These are phyloP conservation scores for Leccinum fallax DNA, from an alignment of 1,284 basidiomycete genomes.

Conservation along the genomic window DNA sequence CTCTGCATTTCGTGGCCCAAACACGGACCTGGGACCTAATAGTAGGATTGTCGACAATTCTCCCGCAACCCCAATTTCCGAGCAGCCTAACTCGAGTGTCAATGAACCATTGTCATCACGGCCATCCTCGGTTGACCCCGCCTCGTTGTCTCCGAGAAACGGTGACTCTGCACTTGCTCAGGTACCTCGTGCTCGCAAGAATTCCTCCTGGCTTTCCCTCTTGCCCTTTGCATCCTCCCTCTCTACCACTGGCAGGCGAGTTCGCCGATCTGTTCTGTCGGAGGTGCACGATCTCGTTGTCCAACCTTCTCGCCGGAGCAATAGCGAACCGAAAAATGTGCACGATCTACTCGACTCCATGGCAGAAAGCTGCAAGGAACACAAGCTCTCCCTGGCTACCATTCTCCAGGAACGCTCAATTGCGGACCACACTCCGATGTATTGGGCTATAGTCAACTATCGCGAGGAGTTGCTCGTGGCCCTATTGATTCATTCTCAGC, in stretches of 20 bases:
- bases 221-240: slow-evolving; percentile 37
- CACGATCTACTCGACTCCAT: no score
- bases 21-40: neutral
- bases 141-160: neutral
- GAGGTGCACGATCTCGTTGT: no score
- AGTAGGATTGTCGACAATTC: neutral
- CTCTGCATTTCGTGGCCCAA: neutral
- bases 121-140: neutral
- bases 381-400: no score
- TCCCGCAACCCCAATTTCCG: no score
- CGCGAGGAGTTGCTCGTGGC: no score
- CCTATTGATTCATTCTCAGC: no score
- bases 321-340: no score
- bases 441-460: no score
- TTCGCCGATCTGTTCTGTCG: slow-evolving; percentile 26
- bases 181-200: slow-evolving; percentile 7
- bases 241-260: slow-evolving; percentile 36
- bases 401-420: no score
- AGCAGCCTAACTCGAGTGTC: neutral
- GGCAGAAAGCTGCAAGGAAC: no score
- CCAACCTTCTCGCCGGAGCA: no score
- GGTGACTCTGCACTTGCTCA: neutral
- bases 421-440: no score
- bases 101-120: neutral
- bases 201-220: slow-evolving; percentile 29